Conservation (phyloP, 192 early-diverging fungal genomes). For the Paraglomus brasilianum region DNA sequence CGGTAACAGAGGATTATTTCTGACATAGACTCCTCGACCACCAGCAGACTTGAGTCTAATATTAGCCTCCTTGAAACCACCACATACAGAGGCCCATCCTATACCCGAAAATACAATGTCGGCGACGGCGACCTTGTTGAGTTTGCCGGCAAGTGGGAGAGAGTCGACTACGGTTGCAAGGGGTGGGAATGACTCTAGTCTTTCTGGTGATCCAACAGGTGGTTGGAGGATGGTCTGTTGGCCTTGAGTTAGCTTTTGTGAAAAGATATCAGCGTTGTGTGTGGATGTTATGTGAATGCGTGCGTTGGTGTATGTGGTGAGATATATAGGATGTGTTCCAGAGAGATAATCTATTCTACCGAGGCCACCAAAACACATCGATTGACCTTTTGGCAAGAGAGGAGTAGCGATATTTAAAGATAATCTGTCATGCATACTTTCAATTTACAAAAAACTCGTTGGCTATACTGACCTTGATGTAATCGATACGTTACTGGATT, state of each 20-base stretch:
- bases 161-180: slow-evolving; percentile 41
- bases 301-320: slow-evolving; percentile 55
- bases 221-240: slow-evolving; percentile 40
- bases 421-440: background rate
- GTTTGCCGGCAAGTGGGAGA: slow-evolving; percentile 47
- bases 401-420: background rate
- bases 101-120: slow-evolving; percentile 63
- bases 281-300: slow-evolving; percentile 60
- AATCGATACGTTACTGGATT: slow-evolving; percentile 57
- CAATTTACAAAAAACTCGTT: background rate
- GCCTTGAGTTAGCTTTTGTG: slow-evolving; percentile 37
- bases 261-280: slow-evolving; percentile 44
- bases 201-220: slow-evolving; percentile 42
- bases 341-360: slow-evolving; percentile 58
- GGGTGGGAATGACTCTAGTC: slow-evolving; percentile 34
- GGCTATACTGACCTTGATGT: slow-evolving; percentile 37
- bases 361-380: slow-evolving; percentile 57
- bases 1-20: slow-evolving; percentile 61
- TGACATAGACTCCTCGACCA: slow-evolving; percentile 46
- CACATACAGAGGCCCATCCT: slow-evolving; percentile 64
- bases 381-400: slow-evolving; percentile 32
- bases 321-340: slow-evolving; percentile 43
- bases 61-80: slow-evolving; percentile 47
- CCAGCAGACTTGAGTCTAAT: slow-evolving; percentile 53
- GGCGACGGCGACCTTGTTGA: slow-evolving; percentile 26